Percentiles rank a stretch among this genome's conserved stretches.
Conservation (phyloP, 2,329 filamentous ascomycete species). For the Hypoxylon sp. region DNA sequence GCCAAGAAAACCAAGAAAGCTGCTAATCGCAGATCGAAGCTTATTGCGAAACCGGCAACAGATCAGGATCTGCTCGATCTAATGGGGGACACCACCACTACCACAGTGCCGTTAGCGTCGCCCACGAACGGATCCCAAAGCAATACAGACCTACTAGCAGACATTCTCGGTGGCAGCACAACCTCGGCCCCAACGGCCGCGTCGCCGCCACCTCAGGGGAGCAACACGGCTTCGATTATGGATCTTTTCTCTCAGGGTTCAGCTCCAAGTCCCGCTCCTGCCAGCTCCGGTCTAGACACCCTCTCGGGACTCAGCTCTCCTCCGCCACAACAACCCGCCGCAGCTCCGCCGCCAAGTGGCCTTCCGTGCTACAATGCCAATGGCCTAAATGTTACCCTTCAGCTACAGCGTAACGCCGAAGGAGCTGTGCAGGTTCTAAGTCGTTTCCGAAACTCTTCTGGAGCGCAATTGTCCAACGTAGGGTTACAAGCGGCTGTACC, state of each 20-base stretch:
- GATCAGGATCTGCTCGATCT: conserved; percentile 95
- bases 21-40: conserved; percentile 80
- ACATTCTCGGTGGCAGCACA: conserved; percentile 84
- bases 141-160: conserved; percentile 89
- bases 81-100: conserved; percentile 80
- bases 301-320: conserved; percentile 66
- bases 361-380: conserved; percentile 90
- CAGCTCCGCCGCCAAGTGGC: conserved; percentile 64
- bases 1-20: conserved; percentile 77
- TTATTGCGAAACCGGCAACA: conserved; percentile 78
- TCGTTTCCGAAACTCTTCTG: conserved; percentile 84
- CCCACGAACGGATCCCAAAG: conserved; percentile 72
- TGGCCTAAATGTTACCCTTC: conserved; percentile 83
- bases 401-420: conserved; percentile 86
- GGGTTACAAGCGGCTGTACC: conserved; percentile 95
- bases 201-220: conserved; percentile 68
- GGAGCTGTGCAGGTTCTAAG: conserved; percentile 85
- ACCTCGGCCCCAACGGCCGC: conserved; percentile 63
- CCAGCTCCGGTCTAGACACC: conserved; percentile 64
- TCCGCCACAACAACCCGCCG: conserved; percentile 61
- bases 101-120: conserved; percentile 71
- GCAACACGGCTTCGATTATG: conserved; percentile 83
- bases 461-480: conserved; percentile 77
- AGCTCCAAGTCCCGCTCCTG: conserved; percentile 63
- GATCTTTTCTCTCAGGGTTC: conserved; percentile 79